phyloP scores from a whole-genome alignment of 2,329 filamentous ascomycete species.

The Gnomoniopsis sp. region DNA sequence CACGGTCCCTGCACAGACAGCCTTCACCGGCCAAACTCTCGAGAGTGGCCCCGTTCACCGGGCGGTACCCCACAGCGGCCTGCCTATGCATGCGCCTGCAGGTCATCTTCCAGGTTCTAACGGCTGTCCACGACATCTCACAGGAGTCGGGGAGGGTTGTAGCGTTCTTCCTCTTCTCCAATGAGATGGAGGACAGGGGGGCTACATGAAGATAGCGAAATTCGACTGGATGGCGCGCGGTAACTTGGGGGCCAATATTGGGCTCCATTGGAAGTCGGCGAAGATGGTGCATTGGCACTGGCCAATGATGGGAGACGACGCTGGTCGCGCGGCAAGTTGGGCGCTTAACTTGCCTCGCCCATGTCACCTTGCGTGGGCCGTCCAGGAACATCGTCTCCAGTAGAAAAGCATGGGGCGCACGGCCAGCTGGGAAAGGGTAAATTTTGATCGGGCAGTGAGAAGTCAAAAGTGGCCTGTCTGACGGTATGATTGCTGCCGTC shows the following conservation, averaged over 20 bases:
- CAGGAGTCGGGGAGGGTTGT: constrained; percentile 14
- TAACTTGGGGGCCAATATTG: constrained; percentile 13
- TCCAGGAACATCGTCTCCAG: constrained; percentile 5
- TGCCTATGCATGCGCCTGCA: constrained; percentile 12
- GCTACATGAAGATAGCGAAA: constrained; percentile 5
- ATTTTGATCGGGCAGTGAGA: background rate
- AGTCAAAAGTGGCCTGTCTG: background rate
- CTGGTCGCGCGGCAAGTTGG: constrained; percentile 7
- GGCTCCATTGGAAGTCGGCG: constrained; percentile 1
- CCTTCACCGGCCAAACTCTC: background rate
- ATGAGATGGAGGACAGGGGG: constrained; percentile 8
- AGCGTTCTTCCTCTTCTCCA: constrained; percentile 4
- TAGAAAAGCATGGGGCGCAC: constrained; percentile 6
- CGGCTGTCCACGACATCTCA: constrained; percentile 11
- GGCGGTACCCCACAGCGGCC: background rate
- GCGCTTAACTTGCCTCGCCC: constrained; percentile 16
- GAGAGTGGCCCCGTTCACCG: background rate
- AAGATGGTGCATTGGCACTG: background rate
- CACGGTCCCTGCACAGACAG: background rate
- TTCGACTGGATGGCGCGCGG: constrained; percentile 19
- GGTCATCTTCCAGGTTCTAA: constrained; percentile 2
- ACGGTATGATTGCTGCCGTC: background rate
- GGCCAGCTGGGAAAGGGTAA: background rate
- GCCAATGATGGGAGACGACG: constrained; percentile 14
- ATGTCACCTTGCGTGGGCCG: constrained; percentile 12